Evolutionary conservation across 306 rosid species (phyloP).

Genomic region (Trichosanthes truncata): DNA sequence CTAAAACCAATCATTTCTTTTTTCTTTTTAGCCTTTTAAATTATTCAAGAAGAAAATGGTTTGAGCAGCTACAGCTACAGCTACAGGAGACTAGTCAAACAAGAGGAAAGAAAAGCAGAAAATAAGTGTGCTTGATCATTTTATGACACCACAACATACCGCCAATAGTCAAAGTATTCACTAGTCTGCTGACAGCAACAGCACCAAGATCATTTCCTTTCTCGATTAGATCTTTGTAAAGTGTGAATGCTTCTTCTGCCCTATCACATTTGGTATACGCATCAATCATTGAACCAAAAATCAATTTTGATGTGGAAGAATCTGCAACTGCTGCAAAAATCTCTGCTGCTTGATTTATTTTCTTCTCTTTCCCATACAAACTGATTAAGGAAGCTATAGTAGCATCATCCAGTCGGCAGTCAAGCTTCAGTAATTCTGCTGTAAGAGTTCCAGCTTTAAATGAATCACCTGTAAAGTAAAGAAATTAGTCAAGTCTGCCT

Average conservation of each 20-base stretch:
- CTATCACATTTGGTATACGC: slow-evolving; percentile 71
- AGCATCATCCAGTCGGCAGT: slow-evolving; percentile 43
- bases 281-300: slow-evolving; percentile 68
- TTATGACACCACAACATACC: slow-evolving; percentile 31
- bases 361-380: slow-evolving; percentile 53
- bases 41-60: neutral
- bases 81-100: neutral
- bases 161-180: slow-evolving; percentile 57
- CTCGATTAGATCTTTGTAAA: slow-evolving; percentile 47
- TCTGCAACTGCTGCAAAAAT: slow-evolving; percentile 47
- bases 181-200: slow-evolving; percentile 72
- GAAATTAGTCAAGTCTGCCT: neutral
- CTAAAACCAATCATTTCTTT: neutral
- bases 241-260: slow-evolving; percentile 55
- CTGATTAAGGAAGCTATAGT: slow-evolving; percentile 52
- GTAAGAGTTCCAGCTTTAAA: slow-evolving; percentile 54
- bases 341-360: slow-evolving; percentile 60
- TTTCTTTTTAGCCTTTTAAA: neutral
- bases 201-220: slow-evolving; percentile 56
- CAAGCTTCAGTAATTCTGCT: slow-evolving; percentile 31
- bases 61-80: neutral
- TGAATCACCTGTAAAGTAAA: slow-evolving; percentile 53
- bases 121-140: slow-evolving; percentile 2
- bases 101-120: neutral
- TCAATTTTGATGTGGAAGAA: slow-evolving; percentile 24